A percentile compares a stretch with the other conserved stretches of the same genome.
Evolutionary conservation across 75 land plant species (phyloP).

Genomic region (Larix kaempferi): DNA sequence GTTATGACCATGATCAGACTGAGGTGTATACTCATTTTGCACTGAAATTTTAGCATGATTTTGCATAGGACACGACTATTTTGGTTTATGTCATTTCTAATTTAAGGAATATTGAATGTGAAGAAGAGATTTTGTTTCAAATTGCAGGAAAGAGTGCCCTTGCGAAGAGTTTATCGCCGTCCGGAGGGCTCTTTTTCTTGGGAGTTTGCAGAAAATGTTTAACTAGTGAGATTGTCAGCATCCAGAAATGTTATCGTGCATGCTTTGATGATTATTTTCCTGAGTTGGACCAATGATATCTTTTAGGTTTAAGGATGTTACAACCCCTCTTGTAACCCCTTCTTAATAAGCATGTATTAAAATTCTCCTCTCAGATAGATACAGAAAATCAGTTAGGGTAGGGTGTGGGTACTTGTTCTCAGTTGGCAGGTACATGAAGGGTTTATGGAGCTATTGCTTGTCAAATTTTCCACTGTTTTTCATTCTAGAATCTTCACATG

Average conservation of each 20-base stretch:
- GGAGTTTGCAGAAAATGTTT: background rate
- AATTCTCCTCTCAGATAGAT: background rate
- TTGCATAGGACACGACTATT: background rate
- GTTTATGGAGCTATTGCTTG: background rate
- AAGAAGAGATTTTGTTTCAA: background rate
- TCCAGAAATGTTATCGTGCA: background rate
- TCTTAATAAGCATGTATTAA: background rate
- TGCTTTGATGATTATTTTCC: background rate
- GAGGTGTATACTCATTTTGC: conserved; percentile 41
- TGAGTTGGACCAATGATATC: conserved; percentile 3
- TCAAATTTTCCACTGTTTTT: too few species aligned
- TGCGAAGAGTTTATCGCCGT: background rate
- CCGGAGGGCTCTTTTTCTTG: background rate
- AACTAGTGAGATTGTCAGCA: background rate
- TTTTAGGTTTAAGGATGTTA: background rate
- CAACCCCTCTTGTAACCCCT: background rate
- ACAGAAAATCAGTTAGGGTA: background rate
- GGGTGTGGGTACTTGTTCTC: background rate
- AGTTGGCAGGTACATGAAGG: background rate
- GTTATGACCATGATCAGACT: conserved; percentile 71
- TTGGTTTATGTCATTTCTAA: background rate
- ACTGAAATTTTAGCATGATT: background rate
- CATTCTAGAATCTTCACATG: too few species aligned
- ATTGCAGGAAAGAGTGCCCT: background rate
- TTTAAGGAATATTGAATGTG: too few species aligned